phyloP scores from a whole-genome alignment of 1,284 basidiomycete genomes.

The Thecaphora frezii region DNA sequence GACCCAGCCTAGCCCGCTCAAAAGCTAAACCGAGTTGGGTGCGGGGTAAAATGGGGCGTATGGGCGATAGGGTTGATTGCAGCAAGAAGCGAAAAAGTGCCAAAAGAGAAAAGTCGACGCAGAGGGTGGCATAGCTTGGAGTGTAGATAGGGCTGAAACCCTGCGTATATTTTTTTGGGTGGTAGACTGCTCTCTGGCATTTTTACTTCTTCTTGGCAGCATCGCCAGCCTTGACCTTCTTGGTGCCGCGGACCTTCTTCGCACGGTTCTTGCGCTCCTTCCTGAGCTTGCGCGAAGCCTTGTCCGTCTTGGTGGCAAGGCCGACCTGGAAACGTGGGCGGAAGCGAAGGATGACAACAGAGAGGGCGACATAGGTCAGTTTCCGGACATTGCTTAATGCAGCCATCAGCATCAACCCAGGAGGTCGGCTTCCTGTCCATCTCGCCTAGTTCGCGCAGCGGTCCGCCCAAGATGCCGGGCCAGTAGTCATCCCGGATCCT shows the following conservation, averaged over 20 bases:
- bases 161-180: not conserved
- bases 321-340: constrained; percentile 68
- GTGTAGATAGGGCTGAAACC: constrained; percentile 2
- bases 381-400: no score
- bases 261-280: constrained; percentile 99
- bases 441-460: no score
- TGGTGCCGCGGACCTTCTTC: constrained; percentile 82
- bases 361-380: constrained; percentile 6
- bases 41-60: no score
- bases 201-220: constrained; percentile 54
- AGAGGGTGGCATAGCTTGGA: not conserved
- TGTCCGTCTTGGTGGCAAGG: constrained; percentile 79
- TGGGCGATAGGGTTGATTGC: no score
- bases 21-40: no score
- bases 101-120: not conserved
- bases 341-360: not conserved
- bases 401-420: constrained; percentile 1
- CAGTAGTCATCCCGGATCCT: no score
- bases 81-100: not conserved
- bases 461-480: no score
- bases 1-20: no score
- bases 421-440: no score
- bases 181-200: no score
- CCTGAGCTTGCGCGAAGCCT: constrained; percentile 92
- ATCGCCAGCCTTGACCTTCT: constrained; percentile 53